Evolutionary conservation across 352 stramenopile species (phyloP).

Genomic region (Pythium diclinum): DNA sequence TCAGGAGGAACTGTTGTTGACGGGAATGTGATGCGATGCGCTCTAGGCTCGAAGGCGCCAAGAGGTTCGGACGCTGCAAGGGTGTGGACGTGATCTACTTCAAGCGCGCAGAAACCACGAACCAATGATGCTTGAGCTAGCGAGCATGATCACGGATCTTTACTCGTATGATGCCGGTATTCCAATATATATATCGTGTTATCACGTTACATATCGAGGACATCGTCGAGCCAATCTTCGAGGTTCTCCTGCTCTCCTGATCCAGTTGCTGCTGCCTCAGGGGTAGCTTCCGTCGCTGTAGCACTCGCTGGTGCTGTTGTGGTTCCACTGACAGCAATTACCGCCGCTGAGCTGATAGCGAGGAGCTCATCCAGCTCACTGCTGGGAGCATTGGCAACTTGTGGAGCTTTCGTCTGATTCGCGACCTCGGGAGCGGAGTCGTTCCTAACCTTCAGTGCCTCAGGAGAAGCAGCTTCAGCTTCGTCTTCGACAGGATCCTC

Average conservation of each 20-base stretch:
- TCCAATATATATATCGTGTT: neutral
- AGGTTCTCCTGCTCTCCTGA: constrained; percentile 33
- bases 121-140: neutral
- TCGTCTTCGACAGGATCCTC: constrained; percentile 2
- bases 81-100: constrained; percentile 86
- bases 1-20: too few species aligned
- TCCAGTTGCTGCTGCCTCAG: neutral
- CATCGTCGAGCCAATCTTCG: constrained; percentile 71
- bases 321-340: neutral
- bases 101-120: constrained; percentile 14
- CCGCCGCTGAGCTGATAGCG: constrained; percentile 11
- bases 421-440: neutral
- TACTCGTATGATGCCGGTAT: neutral
- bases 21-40: neutral
- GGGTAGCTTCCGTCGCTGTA: neutral
- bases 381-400: neutral
- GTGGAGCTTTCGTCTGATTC: neutral
- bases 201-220: constrained; percentile 42
- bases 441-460: neutral
- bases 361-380: constrained; percentile 23
- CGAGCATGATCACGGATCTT: neutral
- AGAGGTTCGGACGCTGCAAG: constrained; percentile 70
- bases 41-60: constrained; percentile 60
- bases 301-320: neutral
- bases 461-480: neutral